Evolutionary conservation across 371 early-diverging fungal genomes (phyloP), one percentile per base, ranked within the genome.

Genomic region (Entomophthora muscae): DNA sequence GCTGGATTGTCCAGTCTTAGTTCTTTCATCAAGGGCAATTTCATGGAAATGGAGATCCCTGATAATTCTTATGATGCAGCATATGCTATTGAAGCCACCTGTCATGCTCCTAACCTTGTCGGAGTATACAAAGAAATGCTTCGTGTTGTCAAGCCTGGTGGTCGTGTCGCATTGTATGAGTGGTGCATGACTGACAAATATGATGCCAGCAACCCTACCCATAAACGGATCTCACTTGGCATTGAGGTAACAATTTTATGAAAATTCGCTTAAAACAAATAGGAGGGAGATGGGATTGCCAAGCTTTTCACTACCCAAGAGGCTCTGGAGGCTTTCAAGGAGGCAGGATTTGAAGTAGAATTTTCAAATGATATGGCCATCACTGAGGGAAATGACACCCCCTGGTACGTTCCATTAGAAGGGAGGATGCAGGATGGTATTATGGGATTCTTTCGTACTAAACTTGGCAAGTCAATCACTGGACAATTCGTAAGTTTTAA

Each of bases 1-100:
- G 71, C 74, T 52, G 81, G 83, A 21, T 76, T 90, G 24, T 74
- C 78, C 52, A 65, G 79, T 26, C 72, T 76, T 63, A 77, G 83
- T 13, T 71, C 75, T 30, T 89, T 84, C 65, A 68, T 83, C 68
- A 83, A 83, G 83, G 94, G 93, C 66, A 85, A 93, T 73, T 94
- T 94, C 69, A 84, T 90, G 86, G 74, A 86, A 65, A 90, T 95
- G 83, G 90, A 92, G 33, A 84, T 92, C 71, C 84, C 83, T 26
- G 88, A 86, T 28, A 79, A 77, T 69, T 57, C 76, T 30, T 89
- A 86, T 59, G 95, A 95, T 72, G 89, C 88, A 53, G 78, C 74
- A 1, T 95, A 93, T 68, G 91, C 92, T 53, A 88, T 95, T 69
- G 95, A 95, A 76, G 95, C 95, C 54, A 90, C 91, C 42, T 87